These are phyloP conservation scores for Phellopilus nigrolimitatus DNA, from an alignment of 1,284 basidiomycete genomes.

Conservation along the genomic window DNA sequence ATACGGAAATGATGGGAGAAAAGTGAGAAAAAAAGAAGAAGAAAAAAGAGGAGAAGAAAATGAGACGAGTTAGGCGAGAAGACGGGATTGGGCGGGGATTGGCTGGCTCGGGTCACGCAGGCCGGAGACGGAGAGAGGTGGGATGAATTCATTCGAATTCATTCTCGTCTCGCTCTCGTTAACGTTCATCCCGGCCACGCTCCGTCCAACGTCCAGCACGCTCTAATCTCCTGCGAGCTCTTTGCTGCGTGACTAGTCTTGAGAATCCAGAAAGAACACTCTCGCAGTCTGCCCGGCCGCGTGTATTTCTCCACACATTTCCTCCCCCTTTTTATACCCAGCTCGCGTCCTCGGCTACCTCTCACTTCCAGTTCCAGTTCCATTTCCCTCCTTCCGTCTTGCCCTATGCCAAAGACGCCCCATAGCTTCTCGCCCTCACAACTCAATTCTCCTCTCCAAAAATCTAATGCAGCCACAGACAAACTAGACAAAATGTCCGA, in stretches of 20 bases:
- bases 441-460: constrained; percentile 24
- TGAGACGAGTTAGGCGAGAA: too few species aligned
- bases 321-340: constrained; percentile 27
- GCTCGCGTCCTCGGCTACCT: constrained; percentile 26
- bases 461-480: constrained; percentile 32
- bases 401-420: constrained; percentile 22
- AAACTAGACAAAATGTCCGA: constrained; percentile 41
- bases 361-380: too few species aligned
- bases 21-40: constrained; percentile 13
- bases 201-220: too few species aligned
- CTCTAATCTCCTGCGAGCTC: too few species aligned
- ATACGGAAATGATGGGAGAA: constrained; percentile 5
- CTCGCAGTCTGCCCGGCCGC: too few species aligned
- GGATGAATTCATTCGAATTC: too few species aligned
- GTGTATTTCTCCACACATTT: constrained; percentile 37
- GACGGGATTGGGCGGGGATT: neutral
- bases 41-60: constrained; percentile 3
- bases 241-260: too few species aligned
- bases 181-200: too few species aligned
- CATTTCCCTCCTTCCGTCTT: constrained; percentile 31
- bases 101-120: too few species aligned
- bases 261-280: too few species aligned
- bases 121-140: too few species aligned
- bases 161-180: too few species aligned
- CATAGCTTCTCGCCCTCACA: constrained; percentile 28